phyloP scores from a whole-genome alignment of 2,329 filamentous ascomycete genomes.

The Nemania sp. region DNA sequence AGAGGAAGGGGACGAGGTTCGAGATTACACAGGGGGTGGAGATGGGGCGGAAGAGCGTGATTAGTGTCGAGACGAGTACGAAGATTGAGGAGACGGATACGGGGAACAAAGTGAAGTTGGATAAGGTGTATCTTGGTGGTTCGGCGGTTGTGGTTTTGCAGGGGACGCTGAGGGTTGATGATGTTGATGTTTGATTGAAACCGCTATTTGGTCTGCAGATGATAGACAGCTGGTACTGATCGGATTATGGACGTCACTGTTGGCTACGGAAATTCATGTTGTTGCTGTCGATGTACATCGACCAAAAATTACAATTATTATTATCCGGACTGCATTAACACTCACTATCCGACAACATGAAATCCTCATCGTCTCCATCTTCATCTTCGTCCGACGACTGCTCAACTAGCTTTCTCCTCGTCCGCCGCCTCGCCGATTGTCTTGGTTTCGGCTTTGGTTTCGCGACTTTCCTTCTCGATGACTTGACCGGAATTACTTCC shows the following conservation, averaged over 20 bases:
- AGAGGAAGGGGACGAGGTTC: constrained; percentile 43
- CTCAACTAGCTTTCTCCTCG: constrained; percentile 29
- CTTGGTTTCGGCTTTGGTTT: constrained; percentile 34
- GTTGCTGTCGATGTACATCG: neutral
- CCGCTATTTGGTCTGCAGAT: no score
- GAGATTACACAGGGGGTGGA: constrained; percentile 68
- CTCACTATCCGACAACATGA: constrained; percentile 26
- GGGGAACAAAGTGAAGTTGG: constrained; percentile 23
- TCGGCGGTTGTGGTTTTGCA: constrained; percentile 39
- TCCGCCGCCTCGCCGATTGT: constrained; percentile 32
- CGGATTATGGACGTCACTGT: no score
- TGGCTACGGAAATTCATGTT: neutral
- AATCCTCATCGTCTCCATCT: constrained; percentile 31
- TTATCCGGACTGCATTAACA: neutral
- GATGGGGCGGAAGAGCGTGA: constrained; percentile 63
- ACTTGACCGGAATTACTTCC: constrained; percentile 25
- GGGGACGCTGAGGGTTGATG: constrained; percentile 35
- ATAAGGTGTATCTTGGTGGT: constrained; percentile 37
- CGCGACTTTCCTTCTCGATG: constrained; percentile 25
- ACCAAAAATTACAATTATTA: neutral
- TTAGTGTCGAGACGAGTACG: constrained; percentile 49
- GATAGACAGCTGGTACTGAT: no score
- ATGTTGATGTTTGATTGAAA: no score
- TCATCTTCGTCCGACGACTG: constrained; percentile 30
- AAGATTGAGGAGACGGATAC: constrained; percentile 6